Evolutionary conservation across 306 rosid species (phyloP).

Genomic region (Sicyos edulis): DNA sequence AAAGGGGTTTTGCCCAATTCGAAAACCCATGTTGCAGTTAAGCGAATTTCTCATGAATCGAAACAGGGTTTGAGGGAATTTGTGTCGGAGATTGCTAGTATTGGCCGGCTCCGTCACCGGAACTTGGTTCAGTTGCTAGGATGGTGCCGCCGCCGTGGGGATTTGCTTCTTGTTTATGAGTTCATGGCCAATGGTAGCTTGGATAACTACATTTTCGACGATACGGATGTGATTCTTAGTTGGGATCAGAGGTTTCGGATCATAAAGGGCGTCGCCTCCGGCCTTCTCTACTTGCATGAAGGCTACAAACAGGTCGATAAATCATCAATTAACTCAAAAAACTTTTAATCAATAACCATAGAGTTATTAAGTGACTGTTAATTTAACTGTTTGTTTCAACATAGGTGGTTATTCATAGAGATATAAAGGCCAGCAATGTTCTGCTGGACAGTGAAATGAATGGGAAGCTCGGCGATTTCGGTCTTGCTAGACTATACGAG

Average conservation of each 20-base stretch:
- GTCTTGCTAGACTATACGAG: slow-evolving; percentile 68
- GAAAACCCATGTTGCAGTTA: slow-evolving; percentile 55
- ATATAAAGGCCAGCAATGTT: slow-evolving; percentile 80
- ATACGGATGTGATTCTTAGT: slow-evolving; percentile 35
- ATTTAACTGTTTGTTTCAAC: background rate
- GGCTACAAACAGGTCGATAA: slow-evolving; percentile 48
- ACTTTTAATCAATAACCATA: no score
- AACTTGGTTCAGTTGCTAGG: slow-evolving; percentile 68
- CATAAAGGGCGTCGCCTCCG: slow-evolving; percentile 73
- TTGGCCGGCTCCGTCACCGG: slow-evolving; percentile 75
- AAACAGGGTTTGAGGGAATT: slow-evolving; percentile 76
- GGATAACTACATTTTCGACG: slow-evolving; percentile 54
- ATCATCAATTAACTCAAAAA: no score
- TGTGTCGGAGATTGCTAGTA: slow-evolving; percentile 72
- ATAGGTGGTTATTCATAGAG: slow-evolving; percentile 62
- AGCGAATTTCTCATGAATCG: slow-evolving; percentile 69
- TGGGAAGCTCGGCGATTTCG: slow-evolving; percentile 74
- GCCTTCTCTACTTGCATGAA: slow-evolving; percentile 65
- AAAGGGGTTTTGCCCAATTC: slow-evolving; percentile 62
- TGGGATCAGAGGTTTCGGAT: slow-evolving; percentile 74
- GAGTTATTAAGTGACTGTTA: no score
- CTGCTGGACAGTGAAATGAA: slow-evolving; percentile 60
- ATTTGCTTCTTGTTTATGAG: slow-evolving; percentile 69
- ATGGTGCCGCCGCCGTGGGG: slow-evolving; percentile 70
- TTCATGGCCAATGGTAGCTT: slow-evolving; percentile 81